A percentile compares a stretch with the other conserved stretches of the same genome.
Evolutionary conservation across 768 basidiomycete species (phyloP).

Genomic region (Pleurotus djamor): DNA sequence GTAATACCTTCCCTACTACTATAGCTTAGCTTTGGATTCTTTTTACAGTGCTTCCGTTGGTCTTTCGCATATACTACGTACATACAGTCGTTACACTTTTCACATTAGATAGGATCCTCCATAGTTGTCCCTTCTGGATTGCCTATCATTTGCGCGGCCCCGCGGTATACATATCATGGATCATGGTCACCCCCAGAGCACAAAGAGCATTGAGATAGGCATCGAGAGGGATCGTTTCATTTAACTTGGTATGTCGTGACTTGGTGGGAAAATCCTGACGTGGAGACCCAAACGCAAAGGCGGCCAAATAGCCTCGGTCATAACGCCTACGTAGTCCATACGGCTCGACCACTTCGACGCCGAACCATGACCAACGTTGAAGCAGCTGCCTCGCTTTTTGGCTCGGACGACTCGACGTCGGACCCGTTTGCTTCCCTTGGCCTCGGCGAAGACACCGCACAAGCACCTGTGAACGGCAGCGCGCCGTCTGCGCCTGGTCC

Average conservation of each 20-base stretch:
- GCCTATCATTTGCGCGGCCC: neutral
- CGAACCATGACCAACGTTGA: constrained; percentile 61
- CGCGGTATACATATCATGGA: neutral
- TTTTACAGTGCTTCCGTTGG: neutral
- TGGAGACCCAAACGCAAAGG: neutral
- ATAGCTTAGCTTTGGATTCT: too few relatives aligned
- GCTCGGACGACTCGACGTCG: constrained; percentile 53
- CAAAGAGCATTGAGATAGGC: too few relatives aligned
- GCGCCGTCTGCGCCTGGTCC: neutral
- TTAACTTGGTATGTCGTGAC: constrained; percentile 16
- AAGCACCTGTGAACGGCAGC: neutral
- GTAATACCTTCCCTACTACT: neutral
- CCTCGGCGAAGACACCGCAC: constrained; percentile 14
- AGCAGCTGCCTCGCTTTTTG: constrained; percentile 83
- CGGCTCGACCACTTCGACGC: neutral
- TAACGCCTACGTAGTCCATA: neutral
- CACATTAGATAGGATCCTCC: neutral
- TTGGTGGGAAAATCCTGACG: constrained; percentile 9
- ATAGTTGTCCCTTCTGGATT: neutral
- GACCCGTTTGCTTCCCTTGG: constrained; percentile 69
- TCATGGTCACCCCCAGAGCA: neutral
- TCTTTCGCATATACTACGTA: neutral
- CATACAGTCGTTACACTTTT: constrained; percentile 1
- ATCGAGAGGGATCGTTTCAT: constrained; percentile 4
- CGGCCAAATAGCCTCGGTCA: constrained; percentile 2